These are phyloP conservation scores for Zangia roseola DNA, from an alignment of 768 basidiomycete species.

Conservation along the genomic window DNA sequence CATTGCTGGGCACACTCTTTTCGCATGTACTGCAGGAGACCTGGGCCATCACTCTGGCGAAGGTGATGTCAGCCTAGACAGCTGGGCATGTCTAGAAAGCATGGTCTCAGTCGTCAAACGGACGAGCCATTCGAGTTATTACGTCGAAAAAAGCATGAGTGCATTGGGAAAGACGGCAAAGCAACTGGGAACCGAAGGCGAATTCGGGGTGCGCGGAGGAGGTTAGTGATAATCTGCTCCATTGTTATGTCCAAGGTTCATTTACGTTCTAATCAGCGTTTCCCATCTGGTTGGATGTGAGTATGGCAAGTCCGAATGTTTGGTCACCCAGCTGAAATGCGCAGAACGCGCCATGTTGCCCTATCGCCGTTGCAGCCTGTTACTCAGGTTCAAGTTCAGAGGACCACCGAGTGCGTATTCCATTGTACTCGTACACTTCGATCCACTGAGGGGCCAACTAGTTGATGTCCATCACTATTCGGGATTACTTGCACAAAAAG, in stretches of 20 bases:
- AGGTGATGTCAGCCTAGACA: constrained; percentile 77
- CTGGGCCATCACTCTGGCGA: constrained; percentile 62
- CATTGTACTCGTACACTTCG: not conserved
- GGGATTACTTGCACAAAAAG: constrained; percentile 70
- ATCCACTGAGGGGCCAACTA: constrained; percentile 25
- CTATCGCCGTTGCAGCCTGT: constrained; percentile 73
- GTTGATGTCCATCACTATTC: constrained; percentile 63
- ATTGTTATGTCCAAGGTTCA: not conserved
- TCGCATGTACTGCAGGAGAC: constrained; percentile 83
- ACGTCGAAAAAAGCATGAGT: constrained; percentile 84
- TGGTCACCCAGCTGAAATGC: constrained; percentile 1
- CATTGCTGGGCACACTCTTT: constrained; percentile 74
- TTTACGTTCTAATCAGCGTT: constrained; percentile 51
- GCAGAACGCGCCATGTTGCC: constrained; percentile 81
- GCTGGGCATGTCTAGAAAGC: constrained; percentile 74
- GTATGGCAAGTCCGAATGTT: constrained; percentile 2
- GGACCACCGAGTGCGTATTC: constrained; percentile 64
- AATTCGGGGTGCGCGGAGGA: constrained; percentile 69
- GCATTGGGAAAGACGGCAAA: constrained; percentile 78
- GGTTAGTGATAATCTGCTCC: constrained; percentile 47
- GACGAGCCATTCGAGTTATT: constrained; percentile 82
- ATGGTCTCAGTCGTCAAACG: constrained; percentile 78
- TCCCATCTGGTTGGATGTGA: constrained; percentile 82
- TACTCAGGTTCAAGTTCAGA: constrained; percentile 82
- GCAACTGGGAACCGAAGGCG: constrained; percentile 67